Evolutionary conservation across 106 monocot genomes (phyloP).

Genomic region (Phalaenopsis equestris): DNA sequence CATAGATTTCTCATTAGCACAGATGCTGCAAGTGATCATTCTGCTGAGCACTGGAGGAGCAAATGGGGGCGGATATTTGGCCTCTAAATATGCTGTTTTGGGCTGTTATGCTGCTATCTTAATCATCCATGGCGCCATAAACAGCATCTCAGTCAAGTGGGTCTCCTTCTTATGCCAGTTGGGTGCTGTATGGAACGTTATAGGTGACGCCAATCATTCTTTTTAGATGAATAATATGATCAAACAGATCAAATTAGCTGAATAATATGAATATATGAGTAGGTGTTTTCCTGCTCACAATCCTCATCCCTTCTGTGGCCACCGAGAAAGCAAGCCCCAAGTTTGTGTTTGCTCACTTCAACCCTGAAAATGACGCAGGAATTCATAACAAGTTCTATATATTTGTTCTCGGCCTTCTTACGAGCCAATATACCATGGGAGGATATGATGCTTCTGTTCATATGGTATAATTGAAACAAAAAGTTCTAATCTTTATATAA

Average conservation of each 20-base stretch:
- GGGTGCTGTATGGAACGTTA: conserved; percentile 72
- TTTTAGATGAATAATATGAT: no score
- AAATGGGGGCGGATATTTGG: conserved; percentile 71
- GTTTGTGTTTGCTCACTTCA: conserved; percentile 88
- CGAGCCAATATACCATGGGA: conserved; percentile 24
- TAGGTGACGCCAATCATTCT: conserved; percentile 24
- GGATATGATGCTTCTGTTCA: conserved; percentile 40
- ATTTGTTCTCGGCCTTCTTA: conserved; percentile 49
- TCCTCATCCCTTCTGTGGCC: conserved; percentile 69
- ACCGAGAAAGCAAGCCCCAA: conserved; percentile 63
- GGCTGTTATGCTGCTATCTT: conserved; percentile 52
- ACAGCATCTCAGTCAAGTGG: conserved; percentile 50
- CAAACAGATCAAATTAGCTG: neutral
- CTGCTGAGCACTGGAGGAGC: conserved; percentile 67
- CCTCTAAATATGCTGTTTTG: conserved; percentile 66
- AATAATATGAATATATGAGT: neutral
- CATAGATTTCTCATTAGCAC: conserved; percentile 75
- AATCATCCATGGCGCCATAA: conserved; percentile 53
- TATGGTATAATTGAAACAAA: conserved; percentile 35
- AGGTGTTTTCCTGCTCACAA: conserved; percentile 92
- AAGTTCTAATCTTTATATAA: no score
- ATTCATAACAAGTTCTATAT: conserved; percentile 14
- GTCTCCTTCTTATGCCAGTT: conserved; percentile 66
- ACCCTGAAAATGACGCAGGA: conserved; percentile 49
- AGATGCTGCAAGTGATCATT: conserved; percentile 69